phyloP scores from a whole-genome alignment of 1,284 basidiomycete species.

The Ceratobasidium sp. region DNA sequence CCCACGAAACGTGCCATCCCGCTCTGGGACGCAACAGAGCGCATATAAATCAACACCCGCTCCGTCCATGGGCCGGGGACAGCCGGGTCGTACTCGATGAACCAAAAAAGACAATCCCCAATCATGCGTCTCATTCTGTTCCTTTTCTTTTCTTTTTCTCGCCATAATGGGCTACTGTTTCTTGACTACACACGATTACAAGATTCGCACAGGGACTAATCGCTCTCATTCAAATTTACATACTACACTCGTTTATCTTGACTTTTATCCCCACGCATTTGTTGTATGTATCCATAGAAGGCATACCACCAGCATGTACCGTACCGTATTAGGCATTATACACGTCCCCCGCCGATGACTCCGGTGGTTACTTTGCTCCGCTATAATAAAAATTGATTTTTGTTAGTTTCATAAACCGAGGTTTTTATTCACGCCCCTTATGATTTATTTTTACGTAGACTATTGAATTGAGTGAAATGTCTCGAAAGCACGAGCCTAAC shows the following conservation, averaged over 20 bases:
- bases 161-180: not conserved
- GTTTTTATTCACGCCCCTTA: too few species aligned
- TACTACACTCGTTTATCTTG: not conserved
- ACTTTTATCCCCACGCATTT: slow-evolving; percentile 16
- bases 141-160: not conserved
- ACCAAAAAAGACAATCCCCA: slow-evolving; percentile 1
- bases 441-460: too few species aligned
- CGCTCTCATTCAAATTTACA: not conserved
- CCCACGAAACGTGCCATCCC: slow-evolving; percentile 11
- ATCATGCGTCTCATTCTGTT: not conserved
- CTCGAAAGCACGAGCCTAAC: too few species aligned
- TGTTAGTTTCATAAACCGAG: too few species aligned
- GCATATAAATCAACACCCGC: slow-evolving; percentile 12
- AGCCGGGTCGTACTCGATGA: not conserved
- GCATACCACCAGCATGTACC: slow-evolving; percentile 33
- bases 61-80: slow-evolving; percentile 3
- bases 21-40: slow-evolving; percentile 10
- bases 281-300: slow-evolving; percentile 32
- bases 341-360: slow-evolving; percentile 28
- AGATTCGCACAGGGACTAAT: too few species aligned
- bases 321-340: slow-evolving; percentile 27
- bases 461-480: too few species aligned
- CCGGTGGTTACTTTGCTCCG: slow-evolving; percentile 26
- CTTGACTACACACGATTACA: slow-evolving; percentile 20
- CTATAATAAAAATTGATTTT: not conserved